phyloP scores from a whole-genome alignment of 805 yeast species.

The Wickerhamiella australiensis region DNA sequence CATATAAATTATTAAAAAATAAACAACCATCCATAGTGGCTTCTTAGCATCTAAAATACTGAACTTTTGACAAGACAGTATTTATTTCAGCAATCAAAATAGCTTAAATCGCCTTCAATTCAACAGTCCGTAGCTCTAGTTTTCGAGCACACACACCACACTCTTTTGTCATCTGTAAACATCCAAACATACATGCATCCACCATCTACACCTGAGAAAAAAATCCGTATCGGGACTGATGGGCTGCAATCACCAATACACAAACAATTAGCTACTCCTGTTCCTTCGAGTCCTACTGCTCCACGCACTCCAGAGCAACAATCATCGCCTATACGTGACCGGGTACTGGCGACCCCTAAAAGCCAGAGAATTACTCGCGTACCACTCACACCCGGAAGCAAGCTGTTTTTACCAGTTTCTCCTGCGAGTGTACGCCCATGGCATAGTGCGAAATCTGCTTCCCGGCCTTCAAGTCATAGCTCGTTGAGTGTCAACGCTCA shows the following conservation, averaged over 20 bases:
- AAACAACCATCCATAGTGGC: too few species aligned
- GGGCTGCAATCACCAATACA: slow-evolving; percentile 2
- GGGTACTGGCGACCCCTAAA: slow-evolving; percentile 1
- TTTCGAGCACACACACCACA: too few species aligned
- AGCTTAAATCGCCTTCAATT: too few species aligned
- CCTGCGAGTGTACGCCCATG: slow-evolving; percentile 3
- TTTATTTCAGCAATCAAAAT: too few species aligned
- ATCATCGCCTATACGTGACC: background rate
- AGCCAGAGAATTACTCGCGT: slow-evolving; percentile 2
- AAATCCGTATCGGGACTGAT: background rate
- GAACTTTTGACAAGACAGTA: too few species aligned
- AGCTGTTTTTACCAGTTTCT: slow-evolving; percentile 3
- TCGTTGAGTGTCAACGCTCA: slow-evolving; percentile 1
- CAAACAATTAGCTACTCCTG: slow-evolving; percentile 9
- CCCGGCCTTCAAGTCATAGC: background rate
- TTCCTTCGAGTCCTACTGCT: slow-evolving; percentile 6
- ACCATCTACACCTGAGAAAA: slow-evolving; percentile 6
- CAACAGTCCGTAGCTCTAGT: too few species aligned
- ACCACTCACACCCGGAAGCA: slow-evolving; percentile 8
- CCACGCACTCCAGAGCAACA: slow-evolving; percentile 10
- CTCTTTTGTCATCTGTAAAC: slow-evolving; percentile 1
- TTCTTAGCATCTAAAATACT: too few species aligned
- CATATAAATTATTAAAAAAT: too few species aligned
- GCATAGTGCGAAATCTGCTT: background rate
- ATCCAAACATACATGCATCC: background rate